Percentiles rank a stretch among this genome's conserved stretches.
Evolutionary conservation across 331 rosid species (phyloP).

Genomic region (Arachis monticola): DNA sequence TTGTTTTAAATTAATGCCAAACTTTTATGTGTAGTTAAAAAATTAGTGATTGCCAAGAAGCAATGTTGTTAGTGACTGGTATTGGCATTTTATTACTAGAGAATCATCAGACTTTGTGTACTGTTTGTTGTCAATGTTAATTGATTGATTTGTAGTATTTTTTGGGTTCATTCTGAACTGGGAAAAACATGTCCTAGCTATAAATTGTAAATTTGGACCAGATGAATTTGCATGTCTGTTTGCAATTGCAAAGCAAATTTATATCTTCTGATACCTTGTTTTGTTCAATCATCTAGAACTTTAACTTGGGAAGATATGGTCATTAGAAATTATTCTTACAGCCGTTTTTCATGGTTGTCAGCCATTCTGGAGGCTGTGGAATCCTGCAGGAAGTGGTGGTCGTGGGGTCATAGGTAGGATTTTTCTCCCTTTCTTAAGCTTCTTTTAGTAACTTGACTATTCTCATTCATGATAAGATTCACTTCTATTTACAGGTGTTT

Average conservation of each 20-base stretch:
- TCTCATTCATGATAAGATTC: slow-evolving; percentile 28
- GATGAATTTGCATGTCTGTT: slow-evolving; percentile 17
- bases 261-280: background rate
- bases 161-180: slow-evolving; percentile 8
- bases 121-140: slow-evolving; percentile 4
- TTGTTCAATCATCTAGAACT: slow-evolving; percentile 10
- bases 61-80: background rate
- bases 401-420: slow-evolving; percentile 92
- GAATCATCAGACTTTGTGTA: background rate
- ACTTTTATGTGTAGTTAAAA: background rate
- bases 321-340: slow-evolving; percentile 29
- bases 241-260: slow-evolving; percentile 2
- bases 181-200: background rate
- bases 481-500: slow-evolving; percentile 65
- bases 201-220: background rate
- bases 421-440: slow-evolving; percentile 30
- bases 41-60: slow-evolving; percentile 2
- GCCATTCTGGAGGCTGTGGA: slow-evolving; percentile 99
- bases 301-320: slow-evolving; percentile 20
- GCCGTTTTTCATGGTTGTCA: slow-evolving; percentile 45
- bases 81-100: background rate
- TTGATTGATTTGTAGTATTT: slow-evolving; percentile 2
- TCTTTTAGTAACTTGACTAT: slow-evolving; percentile 6
- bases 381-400: slow-evolving; percentile 96
- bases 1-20: background rate